A percentile compares a stretch with the other conserved stretches of the same genome.
Evolutionary conservation across 164 flowering plant genomes (phyloP).

Genomic region (Tetracentron sinense): DNA sequence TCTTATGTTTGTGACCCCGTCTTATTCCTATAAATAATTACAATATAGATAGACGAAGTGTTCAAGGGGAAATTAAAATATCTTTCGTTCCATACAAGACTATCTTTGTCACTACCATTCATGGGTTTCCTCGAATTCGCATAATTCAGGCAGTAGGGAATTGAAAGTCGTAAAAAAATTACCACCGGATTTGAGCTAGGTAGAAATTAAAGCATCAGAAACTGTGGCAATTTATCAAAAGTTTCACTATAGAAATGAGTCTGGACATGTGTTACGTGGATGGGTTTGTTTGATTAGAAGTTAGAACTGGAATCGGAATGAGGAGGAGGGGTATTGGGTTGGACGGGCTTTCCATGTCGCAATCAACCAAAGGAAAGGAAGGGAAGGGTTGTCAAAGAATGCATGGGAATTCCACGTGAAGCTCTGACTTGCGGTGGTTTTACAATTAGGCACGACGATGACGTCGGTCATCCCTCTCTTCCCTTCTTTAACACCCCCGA

Average conservation of each 20-base stretch:
- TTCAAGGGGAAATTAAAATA: neutral
- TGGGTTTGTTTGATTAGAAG: too few relatives aligned
- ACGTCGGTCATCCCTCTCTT: neutral
- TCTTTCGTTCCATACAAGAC: neutral
- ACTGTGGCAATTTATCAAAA: too few relatives aligned
- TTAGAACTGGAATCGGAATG: neutral
- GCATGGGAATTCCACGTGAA: slow-evolving; percentile 64
- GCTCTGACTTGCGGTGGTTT: slow-evolving; percentile 49
- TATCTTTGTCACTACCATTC: too few relatives aligned
- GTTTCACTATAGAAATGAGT: too few relatives aligned
- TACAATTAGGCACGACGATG: slow-evolving; percentile 15
- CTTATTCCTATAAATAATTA: slow-evolving; percentile 6
- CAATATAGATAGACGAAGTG: too few relatives aligned
- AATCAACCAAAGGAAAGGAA: neutral
- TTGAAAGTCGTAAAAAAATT: too few relatives aligned
- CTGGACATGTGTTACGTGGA: too few relatives aligned
- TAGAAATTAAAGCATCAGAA: too few relatives aligned
- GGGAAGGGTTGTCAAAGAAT: slow-evolving; percentile 27
- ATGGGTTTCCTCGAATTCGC: too few relatives aligned
- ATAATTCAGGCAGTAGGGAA: too few relatives aligned
- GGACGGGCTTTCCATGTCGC: neutral
- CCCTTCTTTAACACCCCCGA: neutral
- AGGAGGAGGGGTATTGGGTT: neutral
- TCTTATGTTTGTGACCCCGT: neutral
- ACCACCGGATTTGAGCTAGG: too few relatives aligned